These are phyloP conservation scores for Scheffersomyces parashehatae DNA, from an alignment of 1,139 yeast species.

Conservation along the genomic window DNA sequence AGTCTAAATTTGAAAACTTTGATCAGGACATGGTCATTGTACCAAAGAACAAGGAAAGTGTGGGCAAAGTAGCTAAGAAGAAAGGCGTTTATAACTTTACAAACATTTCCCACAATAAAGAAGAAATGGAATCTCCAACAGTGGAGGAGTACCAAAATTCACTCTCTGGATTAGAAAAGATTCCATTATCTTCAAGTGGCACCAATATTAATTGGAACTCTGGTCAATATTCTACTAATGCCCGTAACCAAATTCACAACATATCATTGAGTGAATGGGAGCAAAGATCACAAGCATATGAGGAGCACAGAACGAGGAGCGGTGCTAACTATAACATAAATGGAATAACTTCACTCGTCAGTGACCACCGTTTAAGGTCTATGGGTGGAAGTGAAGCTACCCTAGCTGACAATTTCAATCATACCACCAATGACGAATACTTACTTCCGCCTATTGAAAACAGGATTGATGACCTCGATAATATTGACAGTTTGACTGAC, in stretches of 20 bases:
- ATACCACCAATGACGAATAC: slow-evolving; percentile 4
- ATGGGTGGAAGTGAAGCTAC: neutral
- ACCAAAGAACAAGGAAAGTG: neutral
- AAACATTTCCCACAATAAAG: no score
- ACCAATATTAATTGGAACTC: slow-evolving; percentile 13
- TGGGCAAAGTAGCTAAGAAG: slow-evolving; percentile 2
- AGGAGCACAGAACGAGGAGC: slow-evolving; percentile 23
- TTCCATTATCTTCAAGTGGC: slow-evolving; percentile 23
- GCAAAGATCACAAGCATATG: slow-evolving; percentile 23
- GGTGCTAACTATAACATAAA: slow-evolving; percentile 17
- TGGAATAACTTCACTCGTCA: slow-evolving; percentile 15
- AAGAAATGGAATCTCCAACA: neutral
- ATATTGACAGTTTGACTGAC: slow-evolving; percentile 34
- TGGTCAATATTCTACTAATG: neutral
- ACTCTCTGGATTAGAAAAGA: slow-evolving; percentile 32
- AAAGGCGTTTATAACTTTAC: slow-evolving; percentile 2
- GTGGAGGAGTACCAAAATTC: slow-evolving; percentile 12
- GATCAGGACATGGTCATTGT: slow-evolving; percentile 21
- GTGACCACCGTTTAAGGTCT: slow-evolving; percentile 11
- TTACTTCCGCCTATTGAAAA: slow-evolving; percentile 22
- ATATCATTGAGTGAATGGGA: slow-evolving; percentile 38
- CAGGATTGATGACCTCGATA: slow-evolving; percentile 15
- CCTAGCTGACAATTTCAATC: no score
- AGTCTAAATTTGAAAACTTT: slow-evolving; percentile 22
- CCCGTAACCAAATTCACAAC: slow-evolving; percentile 12